Base-by-base conservation (phyloP, 2,329 filamentous ascomycete species). In the Fusarium sp. region DNA sequence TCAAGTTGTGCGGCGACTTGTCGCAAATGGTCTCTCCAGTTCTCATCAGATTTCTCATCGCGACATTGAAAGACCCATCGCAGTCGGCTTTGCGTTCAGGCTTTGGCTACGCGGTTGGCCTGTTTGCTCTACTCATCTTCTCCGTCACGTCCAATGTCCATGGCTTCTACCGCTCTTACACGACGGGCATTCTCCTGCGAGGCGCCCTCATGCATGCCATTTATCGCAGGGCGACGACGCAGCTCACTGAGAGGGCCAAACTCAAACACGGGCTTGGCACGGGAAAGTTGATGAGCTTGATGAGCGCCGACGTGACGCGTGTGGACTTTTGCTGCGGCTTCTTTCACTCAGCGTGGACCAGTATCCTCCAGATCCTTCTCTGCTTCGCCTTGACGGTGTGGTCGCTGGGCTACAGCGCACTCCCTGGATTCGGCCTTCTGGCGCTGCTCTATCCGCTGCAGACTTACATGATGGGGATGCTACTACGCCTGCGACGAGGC, bases 301-400 rank as follows among this genome's bases (percentile, higher is more conserved):
- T 81, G 71, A 81, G 80, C 11, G 80, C 80, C 3, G 80, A 81
- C 16, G 79, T 81, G 16, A 80, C 80, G 1, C 78, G 80, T 6
- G 61, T 81, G 2, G 80, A 81, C 50, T 81, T 80, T 42, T 80
- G 79, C 66, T 80, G 80, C 29, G 77, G 78, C n/a, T 81, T 74
- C 56, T 80, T 81, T 40, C 80, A 81, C 62, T 71, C 80, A 1
- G 71, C 72, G 0, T 81, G 80, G 80, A 81, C 80, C 0, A 80
- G 79, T 52, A 72, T 80, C n/a, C 67, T 80, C 3, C 79, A 81
- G 65, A 77, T 81, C 38, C 29, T 78, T 0, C 75, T 81, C 5
- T 80, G 79, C n/a, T 71, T 81, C 6, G 85, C 61, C 5, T 1
- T 73, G 29, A 63, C 70, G 0, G 45, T 73, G 0, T 73, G 70